A percentile compares a stretch with the other conserved stretches of the same genome.
These are phyloP conservation scores for Hymenoscyphus fraxineus DNA, from an alignment of 2,329 filamentous ascomycete genomes.

Conservation along the genomic window DNA sequence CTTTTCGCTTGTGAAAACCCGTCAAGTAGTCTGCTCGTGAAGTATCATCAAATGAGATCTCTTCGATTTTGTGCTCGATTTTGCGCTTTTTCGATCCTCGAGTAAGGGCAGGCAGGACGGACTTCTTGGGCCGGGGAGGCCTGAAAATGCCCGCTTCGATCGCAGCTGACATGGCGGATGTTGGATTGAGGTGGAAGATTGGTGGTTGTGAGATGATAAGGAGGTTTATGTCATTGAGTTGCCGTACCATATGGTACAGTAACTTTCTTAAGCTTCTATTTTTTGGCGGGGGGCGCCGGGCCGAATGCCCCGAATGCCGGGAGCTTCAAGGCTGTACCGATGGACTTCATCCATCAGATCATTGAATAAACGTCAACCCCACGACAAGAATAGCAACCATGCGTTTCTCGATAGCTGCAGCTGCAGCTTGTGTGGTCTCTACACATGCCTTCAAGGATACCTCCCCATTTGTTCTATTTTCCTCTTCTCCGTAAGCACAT, in stretches of 20 bases:
- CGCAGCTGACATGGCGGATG: neutral
- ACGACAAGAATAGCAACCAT: conserved; percentile 39
- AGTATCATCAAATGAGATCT: conserved; percentile 78
- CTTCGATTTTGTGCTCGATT: conserved; percentile 55
- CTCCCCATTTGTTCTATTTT: conserved; percentile 85
- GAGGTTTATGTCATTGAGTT: neutral
- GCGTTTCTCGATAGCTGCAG: conserved; percentile 50
- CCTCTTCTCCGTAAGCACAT: conserved; percentile 44
- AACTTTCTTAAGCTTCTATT: neutral
- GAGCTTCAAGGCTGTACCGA: conserved; percentile 4
- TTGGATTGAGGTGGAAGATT: conserved; percentile 4
- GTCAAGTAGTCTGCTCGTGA: conserved; percentile 86
- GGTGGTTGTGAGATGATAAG: neutral
- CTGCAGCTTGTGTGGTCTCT: conserved; percentile 53
- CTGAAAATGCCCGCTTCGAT: conserved; percentile 44
- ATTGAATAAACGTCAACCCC: conserved; percentile 11
- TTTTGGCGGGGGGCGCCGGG: conserved; percentile 11
- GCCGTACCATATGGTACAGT: neutral
- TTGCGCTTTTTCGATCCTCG: conserved; percentile 62
- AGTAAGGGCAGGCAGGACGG: conserved; percentile 47
- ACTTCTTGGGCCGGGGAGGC: conserved; percentile 56
- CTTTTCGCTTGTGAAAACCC: conserved; percentile 94
- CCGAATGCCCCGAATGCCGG: neutral
- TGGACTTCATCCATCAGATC: conserved; percentile 5
- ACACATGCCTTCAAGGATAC: conserved; percentile 77